A percentile compares a stretch with the other conserved stretches of the same genome.
Evolutionary conservation across 306 rosid species (phyloP).

Genomic region (Ochetophila trinervis): DNA sequence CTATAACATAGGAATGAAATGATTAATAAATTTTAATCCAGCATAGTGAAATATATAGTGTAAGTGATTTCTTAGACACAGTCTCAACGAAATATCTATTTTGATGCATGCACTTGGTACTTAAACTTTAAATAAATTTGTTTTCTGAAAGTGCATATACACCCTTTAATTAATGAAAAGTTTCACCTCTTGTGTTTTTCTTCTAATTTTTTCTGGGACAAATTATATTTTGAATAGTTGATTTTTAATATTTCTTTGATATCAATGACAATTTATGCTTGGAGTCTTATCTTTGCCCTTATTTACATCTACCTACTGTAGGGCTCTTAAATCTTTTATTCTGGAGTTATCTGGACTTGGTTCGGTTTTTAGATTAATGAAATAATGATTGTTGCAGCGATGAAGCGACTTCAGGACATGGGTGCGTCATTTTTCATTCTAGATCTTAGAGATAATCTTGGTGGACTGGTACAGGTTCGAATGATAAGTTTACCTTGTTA

Average conservation of each 20-base stretch:
- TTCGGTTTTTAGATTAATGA: slow-evolving; percentile 11
- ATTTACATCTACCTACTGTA: slow-evolving; percentile 4
- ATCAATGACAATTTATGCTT: not conserved
- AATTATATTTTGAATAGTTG: not conserved
- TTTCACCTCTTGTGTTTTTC: not conserved
- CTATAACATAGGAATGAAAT: not conserved
- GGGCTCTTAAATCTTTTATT: not conserved
- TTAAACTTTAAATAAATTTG: no score
- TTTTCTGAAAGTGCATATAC: not conserved
- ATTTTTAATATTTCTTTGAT: not conserved
- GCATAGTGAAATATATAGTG: not conserved
- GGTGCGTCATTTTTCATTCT: slow-evolving; percentile 82
- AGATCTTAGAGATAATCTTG: slow-evolving; percentile 97
- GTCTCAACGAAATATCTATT: not conserved
- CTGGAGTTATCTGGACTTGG: slow-evolving; percentile 8
- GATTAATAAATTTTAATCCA: not conserved
- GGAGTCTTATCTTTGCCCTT: slow-evolving; percentile 2
- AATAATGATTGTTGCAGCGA: slow-evolving; percentile 60
- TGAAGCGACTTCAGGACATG: slow-evolving; percentile 84
- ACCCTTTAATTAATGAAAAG: not conserved
- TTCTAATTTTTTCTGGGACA: no score
- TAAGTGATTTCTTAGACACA: not conserved
- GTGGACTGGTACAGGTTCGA: slow-evolving; percentile 93
- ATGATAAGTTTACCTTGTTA: slow-evolving; percentile 13
- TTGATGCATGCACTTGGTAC: not conserved